Conservation (phyloP, 2,329 filamentous ascomycete species). For the Aspergillus thermomutatus region DNA sequence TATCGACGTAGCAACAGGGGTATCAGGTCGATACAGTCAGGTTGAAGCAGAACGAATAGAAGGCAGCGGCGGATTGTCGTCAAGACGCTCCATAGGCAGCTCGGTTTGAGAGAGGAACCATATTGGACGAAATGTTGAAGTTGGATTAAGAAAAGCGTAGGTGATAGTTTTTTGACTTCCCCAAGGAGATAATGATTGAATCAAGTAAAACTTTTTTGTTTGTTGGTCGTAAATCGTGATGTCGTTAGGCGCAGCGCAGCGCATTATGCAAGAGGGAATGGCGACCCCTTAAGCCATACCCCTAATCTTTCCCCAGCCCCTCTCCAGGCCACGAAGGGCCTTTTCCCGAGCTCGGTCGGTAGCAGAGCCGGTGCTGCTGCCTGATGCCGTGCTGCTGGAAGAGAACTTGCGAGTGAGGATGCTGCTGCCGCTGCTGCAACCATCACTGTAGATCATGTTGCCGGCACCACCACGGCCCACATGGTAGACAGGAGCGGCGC, state of each 20-base stretch:
- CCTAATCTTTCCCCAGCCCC: conserved; percentile 40
- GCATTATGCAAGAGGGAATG: background rate
- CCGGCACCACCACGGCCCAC: conserved; percentile 61
- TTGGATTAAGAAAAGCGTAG: background rate
- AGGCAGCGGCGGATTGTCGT: background rate
- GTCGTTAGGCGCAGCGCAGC: conserved; percentile 13
- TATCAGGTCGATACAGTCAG: background rate
- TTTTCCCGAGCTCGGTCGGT: conserved; percentile 33
- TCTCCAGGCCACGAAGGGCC: conserved; percentile 36
- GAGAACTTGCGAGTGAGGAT: conserved; percentile 36
- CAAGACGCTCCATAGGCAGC: background rate
- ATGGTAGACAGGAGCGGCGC: conserved; percentile 60
- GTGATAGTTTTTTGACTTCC: background rate
- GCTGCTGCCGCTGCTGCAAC: conserved; percentile 19
- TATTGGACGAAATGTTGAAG: background rate
- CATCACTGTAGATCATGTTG: conserved; percentile 44
- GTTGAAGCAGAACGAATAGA: background rate
- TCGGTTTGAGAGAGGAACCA: too few species aligned
- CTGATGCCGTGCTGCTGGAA: conserved; percentile 32
- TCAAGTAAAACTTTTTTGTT: background rate
- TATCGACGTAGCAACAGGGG: background rate
- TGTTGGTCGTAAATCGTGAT: conserved; percentile 9
- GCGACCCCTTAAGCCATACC: conserved; percentile 28
- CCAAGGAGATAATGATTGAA: background rate
- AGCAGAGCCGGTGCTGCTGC: conserved; percentile 34